A percentile compares a stretch with the other conserved stretches of the same genome.
Conservation (phyloP, 225 moss, liverwort and hornwort species). For the Physcomitrium patens region DNA sequence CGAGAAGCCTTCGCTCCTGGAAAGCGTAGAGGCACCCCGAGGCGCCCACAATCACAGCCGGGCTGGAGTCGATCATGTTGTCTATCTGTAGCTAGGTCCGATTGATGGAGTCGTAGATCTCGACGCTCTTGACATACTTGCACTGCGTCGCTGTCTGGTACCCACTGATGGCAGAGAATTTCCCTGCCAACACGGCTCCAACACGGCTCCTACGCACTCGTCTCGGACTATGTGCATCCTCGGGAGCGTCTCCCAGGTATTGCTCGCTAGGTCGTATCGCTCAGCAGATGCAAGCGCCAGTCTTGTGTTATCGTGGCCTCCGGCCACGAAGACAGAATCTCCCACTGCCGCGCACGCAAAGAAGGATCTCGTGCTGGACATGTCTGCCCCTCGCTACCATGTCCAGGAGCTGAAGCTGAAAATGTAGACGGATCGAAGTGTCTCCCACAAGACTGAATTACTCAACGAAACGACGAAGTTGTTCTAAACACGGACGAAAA, state of each 20-base stretch:
- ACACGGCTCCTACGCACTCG: constrained; percentile 54
- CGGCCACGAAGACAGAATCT: constrained; percentile 48
- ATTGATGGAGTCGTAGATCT: constrained; percentile 48
- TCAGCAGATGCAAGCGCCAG: constrained; percentile 62
- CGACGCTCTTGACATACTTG: constrained; percentile 58
- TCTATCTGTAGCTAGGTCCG: constrained; percentile 48
- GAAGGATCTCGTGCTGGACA: constrained; percentile 48
- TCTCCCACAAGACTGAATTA: constrained; percentile 30
- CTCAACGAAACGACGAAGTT: too few species aligned
- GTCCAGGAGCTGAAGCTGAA: constrained; percentile 56
- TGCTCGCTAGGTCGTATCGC: constrained; percentile 39
- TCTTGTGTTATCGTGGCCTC: constrained; percentile 78
- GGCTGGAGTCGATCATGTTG: constrained; percentile 45
- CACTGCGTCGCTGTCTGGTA: constrained; percentile 60
- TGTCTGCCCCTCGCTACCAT: constrained; percentile 4
- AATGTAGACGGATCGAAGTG: constrained; percentile 49
- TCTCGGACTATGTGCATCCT: constrained; percentile 59
- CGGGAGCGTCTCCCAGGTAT: constrained; percentile 65
- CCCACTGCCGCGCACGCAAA: constrained; percentile 55
- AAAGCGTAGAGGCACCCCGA: constrained; percentile 34
- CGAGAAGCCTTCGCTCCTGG: constrained; percentile 31
- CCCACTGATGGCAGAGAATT: constrained; percentile 61
- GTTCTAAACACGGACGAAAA: too few species aligned
- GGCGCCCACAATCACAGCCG: constrained; percentile 10
- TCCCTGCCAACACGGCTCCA: constrained; percentile 46